phyloP scores from a whole-genome alignment of 2,329 filamentous ascomycete genomes.

The Phialophora macrospora region DNA sequence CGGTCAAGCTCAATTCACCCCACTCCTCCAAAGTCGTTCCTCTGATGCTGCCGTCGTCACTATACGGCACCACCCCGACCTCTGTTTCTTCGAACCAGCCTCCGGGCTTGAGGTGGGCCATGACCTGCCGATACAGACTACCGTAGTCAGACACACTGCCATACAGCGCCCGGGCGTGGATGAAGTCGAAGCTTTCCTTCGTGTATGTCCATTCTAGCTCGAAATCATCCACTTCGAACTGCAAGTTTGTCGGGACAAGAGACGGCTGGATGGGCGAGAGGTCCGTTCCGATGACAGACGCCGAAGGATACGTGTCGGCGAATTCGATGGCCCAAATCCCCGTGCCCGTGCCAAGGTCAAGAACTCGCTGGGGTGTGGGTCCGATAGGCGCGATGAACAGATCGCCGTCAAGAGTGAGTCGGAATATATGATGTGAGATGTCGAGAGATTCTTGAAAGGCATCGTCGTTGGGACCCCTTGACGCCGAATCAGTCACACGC shows the following conservation, averaged over 20 bases:
- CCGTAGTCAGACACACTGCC: constrained; percentile 63
- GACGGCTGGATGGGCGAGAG: constrained; percentile 39
- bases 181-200: constrained; percentile 62
- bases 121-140: constrained; percentile 30
- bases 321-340: constrained; percentile 35
- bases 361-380: constrained; percentile 40
- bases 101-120: constrained; percentile 44
- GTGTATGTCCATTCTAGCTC: constrained; percentile 62
- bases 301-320: constrained; percentile 43
- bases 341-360: constrained; percentile 36
- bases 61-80: constrained; percentile 13
- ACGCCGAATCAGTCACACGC: neutral
- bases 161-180: constrained; percentile 63
- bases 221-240: constrained; percentile 63
- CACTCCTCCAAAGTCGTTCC: constrained; percentile 43
- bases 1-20: constrained; percentile 41
- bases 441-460: constrained; percentile 47
- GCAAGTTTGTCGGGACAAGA: constrained; percentile 60
- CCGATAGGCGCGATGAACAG: constrained; percentile 49
- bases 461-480: constrained; percentile 47
- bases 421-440: constrained; percentile 35
- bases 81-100: constrained; percentile 48
- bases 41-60: constrained; percentile 45
- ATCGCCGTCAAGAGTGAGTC: constrained; percentile 43
- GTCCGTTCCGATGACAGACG: constrained; percentile 37